phyloP scores from a whole-genome alignment of 768 basidiomycete species.

The Russula compacta region DNA sequence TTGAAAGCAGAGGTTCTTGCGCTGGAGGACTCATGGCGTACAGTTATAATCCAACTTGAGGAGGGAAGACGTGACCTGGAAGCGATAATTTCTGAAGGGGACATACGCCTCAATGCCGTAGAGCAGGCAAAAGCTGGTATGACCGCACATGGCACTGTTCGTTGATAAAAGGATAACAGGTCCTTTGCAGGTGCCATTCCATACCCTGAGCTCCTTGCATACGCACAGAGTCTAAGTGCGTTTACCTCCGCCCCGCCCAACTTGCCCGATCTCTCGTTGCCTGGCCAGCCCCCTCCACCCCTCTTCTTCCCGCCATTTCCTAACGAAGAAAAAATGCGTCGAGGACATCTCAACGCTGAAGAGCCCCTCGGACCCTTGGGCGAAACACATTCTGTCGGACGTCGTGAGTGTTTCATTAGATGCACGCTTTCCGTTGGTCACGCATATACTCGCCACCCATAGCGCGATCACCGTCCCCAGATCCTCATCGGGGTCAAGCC shows the following conservation, averaged over 20 bases:
- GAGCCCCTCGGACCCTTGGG: constrained; percentile 69
- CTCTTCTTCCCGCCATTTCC: constrained; percentile 87
- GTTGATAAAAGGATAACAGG: background rate
- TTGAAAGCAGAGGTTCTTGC: constrained; percentile 63
- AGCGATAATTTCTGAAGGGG: constrained; percentile 63
- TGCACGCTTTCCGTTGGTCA: background rate
- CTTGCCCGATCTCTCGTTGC: constrained; percentile 63
- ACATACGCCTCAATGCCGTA: constrained; percentile 59
- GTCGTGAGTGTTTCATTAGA: constrained; percentile 38
- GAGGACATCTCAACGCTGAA: constrained; percentile 70
- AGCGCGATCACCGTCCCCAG: constrained; percentile 61
- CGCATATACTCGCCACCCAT: constrained; percentile 12
- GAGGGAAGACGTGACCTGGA: constrained; percentile 62
- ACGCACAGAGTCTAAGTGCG: constrained; percentile 76
- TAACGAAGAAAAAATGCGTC: constrained; percentile 86
- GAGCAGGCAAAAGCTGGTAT: constrained; percentile 63
- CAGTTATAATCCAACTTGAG: constrained; percentile 56
- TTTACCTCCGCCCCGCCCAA: constrained; percentile 87
- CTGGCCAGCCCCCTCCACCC: constrained; percentile 67
- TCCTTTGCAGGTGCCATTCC: constrained; percentile 54
- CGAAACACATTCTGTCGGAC: constrained; percentile 75
- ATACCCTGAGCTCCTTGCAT: constrained; percentile 73
- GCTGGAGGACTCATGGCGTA: constrained; percentile 59
- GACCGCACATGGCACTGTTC: constrained; percentile 15
- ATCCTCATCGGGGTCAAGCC: constrained; percentile 36